phyloP scores from a whole-genome alignment of 2,329 filamentous ascomycete species.

The Colletotrichum tamarilloi region DNA sequence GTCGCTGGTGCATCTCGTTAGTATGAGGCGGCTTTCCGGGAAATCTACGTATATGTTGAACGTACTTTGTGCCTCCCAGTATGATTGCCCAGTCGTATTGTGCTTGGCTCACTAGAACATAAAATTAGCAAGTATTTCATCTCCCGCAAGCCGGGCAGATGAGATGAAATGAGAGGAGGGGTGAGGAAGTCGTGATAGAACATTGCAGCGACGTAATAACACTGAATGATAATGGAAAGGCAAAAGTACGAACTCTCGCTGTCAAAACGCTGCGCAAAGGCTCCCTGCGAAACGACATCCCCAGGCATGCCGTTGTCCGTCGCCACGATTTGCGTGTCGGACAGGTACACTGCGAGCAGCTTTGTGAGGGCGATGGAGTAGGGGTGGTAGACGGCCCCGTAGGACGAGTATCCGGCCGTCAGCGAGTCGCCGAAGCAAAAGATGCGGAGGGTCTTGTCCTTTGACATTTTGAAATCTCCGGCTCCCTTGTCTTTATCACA shows the following conservation, averaged over 20 bases:
- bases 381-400: slow-evolving; percentile 58
- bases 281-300: slow-evolving; percentile 55
- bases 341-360: slow-evolving; percentile 58
- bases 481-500: background rate
- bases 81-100: slow-evolving; percentile 71
- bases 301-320: slow-evolving; percentile 63
- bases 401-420: slow-evolving; percentile 64
- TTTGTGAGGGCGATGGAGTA: slow-evolving; percentile 63
- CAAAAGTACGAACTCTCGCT: slow-evolving; percentile 48
- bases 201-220: background rate
- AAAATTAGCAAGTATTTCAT: slow-evolving; percentile 13
- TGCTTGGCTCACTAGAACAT: slow-evolving; percentile 31
- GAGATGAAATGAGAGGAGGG: background rate
- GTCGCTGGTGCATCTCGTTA: slow-evolving; percentile 53
- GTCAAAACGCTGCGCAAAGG: slow-evolving; percentile 46
- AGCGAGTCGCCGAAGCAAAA: slow-evolving; percentile 75
- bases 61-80: slow-evolving; percentile 72
- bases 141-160: background rate
- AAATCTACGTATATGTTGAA: background rate
- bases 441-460: slow-evolving; percentile 56
- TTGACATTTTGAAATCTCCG: background rate
- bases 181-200: background rate
- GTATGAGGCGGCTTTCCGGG: background rate
- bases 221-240: background rate
- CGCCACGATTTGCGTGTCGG: slow-evolving; percentile 51